Conservation (phyloP, 202 grass and related monocot species). For the Sporobolus alterniflorus region DNA sequence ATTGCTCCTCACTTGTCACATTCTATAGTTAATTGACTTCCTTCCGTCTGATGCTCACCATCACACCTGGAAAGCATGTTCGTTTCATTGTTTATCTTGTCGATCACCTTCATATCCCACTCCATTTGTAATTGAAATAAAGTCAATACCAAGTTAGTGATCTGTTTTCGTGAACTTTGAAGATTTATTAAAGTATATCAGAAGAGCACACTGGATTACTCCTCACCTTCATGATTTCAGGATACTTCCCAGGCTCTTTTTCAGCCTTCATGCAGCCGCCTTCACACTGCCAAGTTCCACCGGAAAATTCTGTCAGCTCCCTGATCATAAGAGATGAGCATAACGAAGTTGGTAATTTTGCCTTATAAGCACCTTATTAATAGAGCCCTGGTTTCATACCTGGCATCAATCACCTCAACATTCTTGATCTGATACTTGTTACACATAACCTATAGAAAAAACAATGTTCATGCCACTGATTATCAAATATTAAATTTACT, state of each 20-base stretch:
- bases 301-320: slow-evolving; percentile 93
- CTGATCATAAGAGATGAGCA: slow-evolving; percentile 43
- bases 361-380: slow-evolving; percentile 16
- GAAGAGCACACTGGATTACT: slow-evolving; percentile 18
- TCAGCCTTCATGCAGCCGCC: slow-evolving; percentile 93
- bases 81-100: slow-evolving; percentile 64
- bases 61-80: slow-evolving; percentile 46
- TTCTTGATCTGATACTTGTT: slow-evolving; percentile 98
- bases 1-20: slow-evolving; percentile 73
- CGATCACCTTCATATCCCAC: slow-evolving; percentile 62
- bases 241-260: slow-evolving; percentile 93
- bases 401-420: slow-evolving; percentile 97
- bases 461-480: neutral
- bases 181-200: slow-evolving; percentile 2
- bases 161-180: slow-evolving; percentile 7
- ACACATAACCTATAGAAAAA: slow-evolving; percentile 75
- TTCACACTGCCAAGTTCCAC: slow-evolving; percentile 88
- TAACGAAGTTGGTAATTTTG: neutral
- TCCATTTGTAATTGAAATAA: slow-evolving; percentile 65
- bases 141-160: slow-evolving; percentile 21
- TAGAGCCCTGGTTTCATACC: slow-evolving; percentile 34
- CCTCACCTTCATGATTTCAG: slow-evolving; percentile 76
- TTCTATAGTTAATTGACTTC: slow-evolving; percentile 78
- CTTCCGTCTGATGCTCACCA: slow-evolving; percentile 65
- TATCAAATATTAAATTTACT: slow-evolving; percentile 11